Evolutionary conservation across 1,284 basidiomycete genomes (phyloP).

Genomic region (Malassezia sp.): DNA sequence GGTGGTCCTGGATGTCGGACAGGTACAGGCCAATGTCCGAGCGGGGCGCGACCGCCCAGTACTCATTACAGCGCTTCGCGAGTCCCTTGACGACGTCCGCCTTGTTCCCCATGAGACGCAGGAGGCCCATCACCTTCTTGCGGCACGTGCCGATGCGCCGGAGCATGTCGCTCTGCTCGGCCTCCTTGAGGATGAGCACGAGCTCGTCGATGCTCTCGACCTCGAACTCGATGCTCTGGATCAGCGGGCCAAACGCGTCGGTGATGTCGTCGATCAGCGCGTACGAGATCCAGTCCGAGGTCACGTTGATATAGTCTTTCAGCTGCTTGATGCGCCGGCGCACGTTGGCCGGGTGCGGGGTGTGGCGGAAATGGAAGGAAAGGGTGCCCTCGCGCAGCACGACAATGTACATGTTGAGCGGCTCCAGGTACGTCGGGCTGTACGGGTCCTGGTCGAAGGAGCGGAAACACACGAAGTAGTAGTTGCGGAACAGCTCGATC

Average conservation of each 20-base stretch:
- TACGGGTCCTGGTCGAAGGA: slow-evolving; percentile 98
- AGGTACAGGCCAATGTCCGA: slow-evolving; percentile 93
- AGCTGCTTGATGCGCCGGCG: slow-evolving; percentile 96
- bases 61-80: slow-evolving; percentile 92
- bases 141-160: slow-evolving; percentile 81
- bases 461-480: slow-evolving; percentile 98
- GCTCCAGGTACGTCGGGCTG: slow-evolving; percentile 92
- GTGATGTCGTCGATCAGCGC: slow-evolving; percentile 99
- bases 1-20: slow-evolving; percentile 77
- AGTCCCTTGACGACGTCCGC: slow-evolving; percentile 98
- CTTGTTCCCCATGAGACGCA: slow-evolving; percentile 94
- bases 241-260: slow-evolving; percentile 95
- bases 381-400: slow-evolving; percentile 95
- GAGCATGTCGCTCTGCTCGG: slow-evolving; percentile 69
- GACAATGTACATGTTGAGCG: slow-evolving; percentile 98
- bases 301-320: slow-evolving; percentile 97
- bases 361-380: slow-evolving; percentile 95
- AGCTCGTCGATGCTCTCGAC: slow-evolving; percentile 98
- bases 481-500: slow-evolving; percentile 97
- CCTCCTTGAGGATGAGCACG: slow-evolving; percentile 82
- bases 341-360: slow-evolving; percentile 94
- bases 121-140: slow-evolving; percentile 97
- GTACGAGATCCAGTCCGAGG: slow-evolving; percentile 99
- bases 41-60: slow-evolving; percentile 95
- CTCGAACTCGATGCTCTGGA: slow-evolving; percentile 97